Conservation (phyloP, 2,329 filamentous ascomycete genomes). For the Talaromyces sp. region DNA sequence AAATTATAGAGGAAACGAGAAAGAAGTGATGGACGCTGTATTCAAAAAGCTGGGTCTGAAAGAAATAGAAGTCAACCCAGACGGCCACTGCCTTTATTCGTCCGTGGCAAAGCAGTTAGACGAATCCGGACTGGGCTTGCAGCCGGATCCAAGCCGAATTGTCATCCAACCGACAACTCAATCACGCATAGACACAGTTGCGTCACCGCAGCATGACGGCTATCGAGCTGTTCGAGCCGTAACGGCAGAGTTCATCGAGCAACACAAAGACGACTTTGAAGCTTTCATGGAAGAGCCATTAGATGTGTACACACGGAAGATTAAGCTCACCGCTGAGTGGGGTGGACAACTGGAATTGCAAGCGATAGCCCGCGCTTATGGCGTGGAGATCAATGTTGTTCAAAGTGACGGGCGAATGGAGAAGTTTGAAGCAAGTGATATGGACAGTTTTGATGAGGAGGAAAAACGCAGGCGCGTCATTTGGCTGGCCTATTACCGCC, state of each 20-base stretch:
- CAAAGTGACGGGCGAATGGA: slow-evolving; percentile 80
- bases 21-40: slow-evolving; percentile 67
- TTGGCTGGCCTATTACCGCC: slow-evolving; percentile 94
- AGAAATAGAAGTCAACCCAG: slow-evolving; percentile 80
- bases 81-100: slow-evolving; percentile 94
- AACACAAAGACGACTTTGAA: slow-evolving; percentile 77
- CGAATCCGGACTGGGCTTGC: slow-evolving; percentile 46
- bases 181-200: slow-evolving; percentile 36
- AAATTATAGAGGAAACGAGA: slow-evolving; percentile 71
- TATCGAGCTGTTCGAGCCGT: slow-evolving; percentile 71
- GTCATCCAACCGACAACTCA: slow-evolving; percentile 33
- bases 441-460: slow-evolving; percentile 41
- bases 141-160: slow-evolving; percentile 40
- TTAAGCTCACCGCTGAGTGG: slow-evolving; percentile 90
- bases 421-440: slow-evolving; percentile 63
- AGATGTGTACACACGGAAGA: slow-evolving; percentile 71
- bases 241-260: slow-evolving; percentile 76
- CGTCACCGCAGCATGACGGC: slow-evolving; percentile 42
- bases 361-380: slow-evolving; percentile 80
- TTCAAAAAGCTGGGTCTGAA: slow-evolving; percentile 66
- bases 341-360: slow-evolving; percentile 88
- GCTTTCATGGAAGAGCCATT: slow-evolving; percentile 85
- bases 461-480: slow-evolving; percentile 60
- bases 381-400: slow-evolving; percentile 78
- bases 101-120: slow-evolving; percentile 83